Conservation (phyloP, 192 early-diverging fungal genomes). For the Mortierella alpina region DNA sequence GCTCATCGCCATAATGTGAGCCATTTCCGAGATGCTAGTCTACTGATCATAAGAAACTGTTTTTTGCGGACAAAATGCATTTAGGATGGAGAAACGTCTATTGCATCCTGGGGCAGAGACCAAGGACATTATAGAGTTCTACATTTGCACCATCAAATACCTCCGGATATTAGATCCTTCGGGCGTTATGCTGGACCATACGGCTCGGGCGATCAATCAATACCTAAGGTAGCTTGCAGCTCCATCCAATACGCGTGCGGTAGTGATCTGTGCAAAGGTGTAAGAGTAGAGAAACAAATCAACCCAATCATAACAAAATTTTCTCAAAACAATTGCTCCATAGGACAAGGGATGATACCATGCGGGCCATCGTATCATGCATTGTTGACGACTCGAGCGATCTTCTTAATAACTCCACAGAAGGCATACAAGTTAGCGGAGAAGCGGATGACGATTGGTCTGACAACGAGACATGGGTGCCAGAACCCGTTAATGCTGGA, state of each 20-base stretch:
- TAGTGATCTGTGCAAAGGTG: too few species aligned
- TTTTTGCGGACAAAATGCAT: slow-evolving; percentile 9
- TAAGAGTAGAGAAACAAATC: too few species aligned
- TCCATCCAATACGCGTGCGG: too few species aligned
- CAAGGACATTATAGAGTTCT: slow-evolving; percentile 73
- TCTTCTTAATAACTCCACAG: slow-evolving; percentile 59
- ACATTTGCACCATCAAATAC: slow-evolving; percentile 76
- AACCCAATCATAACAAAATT: too few species aligned
- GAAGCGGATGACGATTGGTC: slow-evolving; percentile 64
- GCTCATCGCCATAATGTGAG: neutral
- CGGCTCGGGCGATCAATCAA: slow-evolving; percentile 65
- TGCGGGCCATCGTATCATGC: slow-evolving; percentile 71
- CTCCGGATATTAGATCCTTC: slow-evolving; percentile 77
- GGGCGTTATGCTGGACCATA: slow-evolving; percentile 71
- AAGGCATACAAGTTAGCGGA: slow-evolving; percentile 42
- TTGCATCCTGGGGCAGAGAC: slow-evolving; percentile 82
- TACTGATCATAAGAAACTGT: neutral
- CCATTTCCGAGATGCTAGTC: neutral
- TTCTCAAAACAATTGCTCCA: neutral
- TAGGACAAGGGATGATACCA: slow-evolving; percentile 72
- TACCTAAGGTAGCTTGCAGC: slow-evolving; percentile 61
- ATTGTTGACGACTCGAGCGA: slow-evolving; percentile 72
- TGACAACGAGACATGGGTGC: slow-evolving; percentile 67
- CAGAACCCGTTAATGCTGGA: slow-evolving; percentile 71
- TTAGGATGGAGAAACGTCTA: slow-evolving; percentile 64